Base-by-base conservation (phyloP, 176 grass and related monocot genomes). In the Dendrocalamus sinicus region DNA sequence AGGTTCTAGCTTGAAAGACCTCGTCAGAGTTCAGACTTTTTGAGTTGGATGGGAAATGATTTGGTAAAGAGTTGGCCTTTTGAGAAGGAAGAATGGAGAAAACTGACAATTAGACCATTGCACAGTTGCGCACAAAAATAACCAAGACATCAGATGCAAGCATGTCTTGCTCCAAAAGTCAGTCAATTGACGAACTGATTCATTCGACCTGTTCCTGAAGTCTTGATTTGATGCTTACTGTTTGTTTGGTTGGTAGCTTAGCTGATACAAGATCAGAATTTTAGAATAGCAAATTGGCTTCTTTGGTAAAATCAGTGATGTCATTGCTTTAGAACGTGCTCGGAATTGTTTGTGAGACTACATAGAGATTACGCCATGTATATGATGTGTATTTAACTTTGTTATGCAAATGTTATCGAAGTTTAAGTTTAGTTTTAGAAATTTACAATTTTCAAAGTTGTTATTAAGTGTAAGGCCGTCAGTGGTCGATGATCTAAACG, bases 161-260 rank as follows among this genome's bases (percentile, higher is more conserved):
- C 41, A 84, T 64, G 35, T 70, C 52, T 12, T 74, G 3, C 50
- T 75, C 24, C n/a, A 48, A 20, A 84, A 30, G 61, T 46, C 76
- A 30, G 70, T 81, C 70, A 84, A 84, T 37, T 28, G 71, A 65
- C 28, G 5, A 63, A 67, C 76, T 22, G 19, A 74, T 35, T 58
- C 79, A 28, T 79, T 72, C 53, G 1, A 80, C 76, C 78, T 53
- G 60, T 52, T 71, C 30, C 53, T 54, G 72, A 76, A 72, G 52
- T 57, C 53, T 15, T 69, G 62, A 57, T 46, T 12, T 23, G 19
- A 54, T 32, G 19, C 43, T 80, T 50, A 75, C 51, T 45, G 45
- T 83, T 54, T 78, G 12, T 9, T n/a, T 62, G 70, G 62, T 76
- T 63, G 44, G 17, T 70, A 81, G 54, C 61, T 84, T 74, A 75